Percentiles rank a stretch among this genome's conserved stretches.
These are phyloP conservation scores for Aquilaria malaccensis DNA, from an alignment of 345 rosid species.

Conservation along the genomic window DNA sequence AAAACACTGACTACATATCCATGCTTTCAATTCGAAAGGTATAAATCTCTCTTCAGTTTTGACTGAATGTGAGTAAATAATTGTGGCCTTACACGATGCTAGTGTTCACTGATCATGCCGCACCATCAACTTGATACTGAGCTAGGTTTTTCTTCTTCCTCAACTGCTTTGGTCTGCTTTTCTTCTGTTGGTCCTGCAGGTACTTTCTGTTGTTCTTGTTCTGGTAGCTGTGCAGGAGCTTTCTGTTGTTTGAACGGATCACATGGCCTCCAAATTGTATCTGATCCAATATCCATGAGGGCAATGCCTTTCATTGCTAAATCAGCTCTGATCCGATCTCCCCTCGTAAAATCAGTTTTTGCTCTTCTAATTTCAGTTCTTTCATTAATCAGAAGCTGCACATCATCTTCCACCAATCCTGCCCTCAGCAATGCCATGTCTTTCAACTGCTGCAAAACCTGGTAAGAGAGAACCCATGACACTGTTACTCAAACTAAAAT, in stretches of 20 bases:
- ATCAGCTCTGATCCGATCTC: constrained; percentile 71
- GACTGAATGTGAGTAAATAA: too few species aligned
- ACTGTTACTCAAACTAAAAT: background rate
- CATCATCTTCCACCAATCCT: constrained; percentile 47
- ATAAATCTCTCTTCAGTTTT: too few species aligned
- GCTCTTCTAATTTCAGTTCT: constrained; percentile 52
- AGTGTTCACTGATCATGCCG: too few species aligned
- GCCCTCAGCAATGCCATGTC: constrained; percentile 65
- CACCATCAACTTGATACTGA: background rate
- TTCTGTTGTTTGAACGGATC: constrained; percentile 27
- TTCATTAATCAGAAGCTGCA: constrained; percentile 42
- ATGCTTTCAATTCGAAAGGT: too few species aligned
- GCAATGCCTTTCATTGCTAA: constrained; percentile 61
- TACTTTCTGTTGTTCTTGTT: constrained; percentile 15
- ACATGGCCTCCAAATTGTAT: constrained; percentile 83
- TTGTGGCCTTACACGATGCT: too few species aligned
- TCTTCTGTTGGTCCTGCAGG: constrained; percentile 9
- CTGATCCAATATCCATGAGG: constrained; percentile 73
- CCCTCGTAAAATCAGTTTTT: constrained; percentile 47
- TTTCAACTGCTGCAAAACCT: constrained; percentile 59
- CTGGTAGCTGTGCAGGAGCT: constrained; percentile 10
- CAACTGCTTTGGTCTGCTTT: constrained; percentile 6
- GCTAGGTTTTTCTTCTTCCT: constrained; percentile 2
- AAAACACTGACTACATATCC: too few species aligned
- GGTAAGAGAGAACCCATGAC: background rate